These are phyloP conservation scores for Dactylellina cionopaga DNA, from an alignment of 2,329 filamentous ascomycete genomes.

Conservation along the genomic window DNA sequence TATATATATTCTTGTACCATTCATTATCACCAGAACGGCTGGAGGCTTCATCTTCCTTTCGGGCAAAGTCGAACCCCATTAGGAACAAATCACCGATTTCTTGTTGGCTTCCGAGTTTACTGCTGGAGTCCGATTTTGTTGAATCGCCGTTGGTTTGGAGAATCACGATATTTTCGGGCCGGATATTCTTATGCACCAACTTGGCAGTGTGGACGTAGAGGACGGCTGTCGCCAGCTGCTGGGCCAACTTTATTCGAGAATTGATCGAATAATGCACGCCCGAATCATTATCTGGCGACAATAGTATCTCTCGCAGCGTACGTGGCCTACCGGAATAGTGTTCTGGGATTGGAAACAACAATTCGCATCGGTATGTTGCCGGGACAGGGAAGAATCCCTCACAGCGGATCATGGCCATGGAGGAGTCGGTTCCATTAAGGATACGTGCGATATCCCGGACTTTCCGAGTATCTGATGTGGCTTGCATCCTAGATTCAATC, in stretches of 20 bases:
- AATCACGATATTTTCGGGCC: slow-evolving; percentile 62
- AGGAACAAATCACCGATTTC: slow-evolving; percentile 60
- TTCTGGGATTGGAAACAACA: too few species aligned
- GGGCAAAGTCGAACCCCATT: slow-evolving; percentile 63
- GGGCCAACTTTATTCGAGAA: slow-evolving; percentile 58
- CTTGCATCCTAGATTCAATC: too few species aligned
- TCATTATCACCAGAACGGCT: slow-evolving; percentile 59
- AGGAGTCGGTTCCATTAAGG: too few species aligned
- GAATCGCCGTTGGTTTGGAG: slow-evolving; percentile 39
- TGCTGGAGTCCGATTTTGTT: not conserved
- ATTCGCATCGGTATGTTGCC: too few species aligned
- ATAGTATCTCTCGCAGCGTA: not conserved
- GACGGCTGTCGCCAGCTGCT: slow-evolving; percentile 59
- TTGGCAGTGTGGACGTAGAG: slow-evolving; percentile 60
- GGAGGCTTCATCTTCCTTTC: slow-evolving; percentile 59
- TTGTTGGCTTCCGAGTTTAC: not conserved
- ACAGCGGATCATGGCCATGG: too few species aligned
- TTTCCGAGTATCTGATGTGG: too few species aligned
- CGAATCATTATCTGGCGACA: not conserved
- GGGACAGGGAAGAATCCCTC: too few species aligned
- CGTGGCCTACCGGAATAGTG: too few species aligned
- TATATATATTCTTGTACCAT: slow-evolving; percentile 65
- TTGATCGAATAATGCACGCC: slow-evolving; percentile 51
- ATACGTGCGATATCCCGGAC: too few species aligned
- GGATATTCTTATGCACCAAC: slow-evolving; percentile 65